Conservation (phyloP, 345 rosid genomes). For the Lepidium africanum region DNA sequence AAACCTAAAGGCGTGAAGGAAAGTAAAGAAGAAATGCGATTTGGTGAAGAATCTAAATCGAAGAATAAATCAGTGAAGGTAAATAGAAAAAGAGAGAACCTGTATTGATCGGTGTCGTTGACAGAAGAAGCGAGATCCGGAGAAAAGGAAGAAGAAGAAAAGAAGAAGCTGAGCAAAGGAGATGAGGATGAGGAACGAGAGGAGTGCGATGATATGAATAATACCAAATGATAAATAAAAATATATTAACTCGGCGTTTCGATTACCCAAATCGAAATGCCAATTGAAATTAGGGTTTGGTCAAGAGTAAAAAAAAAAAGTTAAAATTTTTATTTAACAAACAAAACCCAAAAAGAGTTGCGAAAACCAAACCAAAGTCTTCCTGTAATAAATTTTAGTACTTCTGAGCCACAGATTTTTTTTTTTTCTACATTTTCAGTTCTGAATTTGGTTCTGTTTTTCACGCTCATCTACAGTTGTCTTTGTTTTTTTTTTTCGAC, state of each 20-base stretch:
- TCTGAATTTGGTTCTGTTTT: background rate
- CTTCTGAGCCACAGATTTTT: background rate
- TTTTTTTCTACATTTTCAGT: background rate
- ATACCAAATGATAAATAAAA: background rate
- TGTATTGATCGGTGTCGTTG: conserved; percentile 8
- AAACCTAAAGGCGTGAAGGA: background rate
- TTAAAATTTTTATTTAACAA: background rate
- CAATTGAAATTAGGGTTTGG: conserved; percentile 24
- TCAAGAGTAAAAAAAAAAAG: background rate
- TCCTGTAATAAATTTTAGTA: background rate
- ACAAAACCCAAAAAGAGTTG: background rate
- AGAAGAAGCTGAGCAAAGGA: background rate
- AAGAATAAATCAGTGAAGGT: conserved; percentile 13
- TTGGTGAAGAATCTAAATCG: background rate
- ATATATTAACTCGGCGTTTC: conserved; percentile 19
- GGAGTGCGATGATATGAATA: conserved; percentile 20
- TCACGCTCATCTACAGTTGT: conserved; percentile 8
- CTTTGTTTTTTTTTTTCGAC: background rate
- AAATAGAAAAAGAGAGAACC: conserved; percentile 13
- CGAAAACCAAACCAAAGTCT: conserved; percentile 17
- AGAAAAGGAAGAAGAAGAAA: background rate
- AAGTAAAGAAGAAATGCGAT: conserved; percentile 2
- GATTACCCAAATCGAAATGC: conserved; percentile 19
- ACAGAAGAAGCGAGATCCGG: conserved; percentile 23
- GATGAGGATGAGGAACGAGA: conserved; percentile 27